Conservation (phyloP, 306 rosid genomes). For the Lotus japonicus region DNA sequence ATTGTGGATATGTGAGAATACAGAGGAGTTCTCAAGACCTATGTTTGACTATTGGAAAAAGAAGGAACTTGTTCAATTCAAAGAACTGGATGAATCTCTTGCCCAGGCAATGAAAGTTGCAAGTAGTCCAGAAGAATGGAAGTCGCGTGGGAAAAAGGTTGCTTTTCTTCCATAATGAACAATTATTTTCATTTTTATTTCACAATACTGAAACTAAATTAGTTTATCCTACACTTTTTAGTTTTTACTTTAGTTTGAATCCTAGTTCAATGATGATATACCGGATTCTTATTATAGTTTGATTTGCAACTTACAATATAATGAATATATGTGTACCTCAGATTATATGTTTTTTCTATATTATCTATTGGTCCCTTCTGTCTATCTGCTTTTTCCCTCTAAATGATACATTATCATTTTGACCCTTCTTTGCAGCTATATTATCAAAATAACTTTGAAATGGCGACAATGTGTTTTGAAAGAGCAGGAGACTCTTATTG, state of each 20-base stretch:
- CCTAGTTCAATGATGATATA: background rate
- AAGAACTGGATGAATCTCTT: constrained; percentile 58
- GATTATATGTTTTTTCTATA: background rate
- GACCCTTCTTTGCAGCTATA: constrained; percentile 39
- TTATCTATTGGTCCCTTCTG: background rate
- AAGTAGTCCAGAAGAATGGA: constrained; percentile 77
- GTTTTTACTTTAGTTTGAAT: background rate
- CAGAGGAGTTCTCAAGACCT: constrained; percentile 32
- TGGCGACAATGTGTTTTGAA: constrained; percentile 77
- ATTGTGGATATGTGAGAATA: constrained; percentile 64
- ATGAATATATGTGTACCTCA: background rate
- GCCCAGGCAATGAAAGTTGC: constrained; percentile 74
- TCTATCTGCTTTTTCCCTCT: background rate
- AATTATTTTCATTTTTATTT: background rate
- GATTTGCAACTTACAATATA: background rate
- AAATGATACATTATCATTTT: background rate
- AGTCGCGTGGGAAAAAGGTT: constrained; percentile 67
- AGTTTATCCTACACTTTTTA: background rate
- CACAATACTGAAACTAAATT: background rate
- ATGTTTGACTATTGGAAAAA: constrained; percentile 70
- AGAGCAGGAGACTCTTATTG: constrained; percentile 65
- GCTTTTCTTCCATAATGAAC: background rate
- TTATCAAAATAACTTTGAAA: constrained; percentile 53
- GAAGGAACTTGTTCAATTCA: constrained; percentile 55
- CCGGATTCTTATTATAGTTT: background rate